These are phyloP conservation scores for Colletotrichum sp. DNA, from an alignment of 2,329 filamentous ascomycete genomes.

Conservation along the genomic window DNA sequence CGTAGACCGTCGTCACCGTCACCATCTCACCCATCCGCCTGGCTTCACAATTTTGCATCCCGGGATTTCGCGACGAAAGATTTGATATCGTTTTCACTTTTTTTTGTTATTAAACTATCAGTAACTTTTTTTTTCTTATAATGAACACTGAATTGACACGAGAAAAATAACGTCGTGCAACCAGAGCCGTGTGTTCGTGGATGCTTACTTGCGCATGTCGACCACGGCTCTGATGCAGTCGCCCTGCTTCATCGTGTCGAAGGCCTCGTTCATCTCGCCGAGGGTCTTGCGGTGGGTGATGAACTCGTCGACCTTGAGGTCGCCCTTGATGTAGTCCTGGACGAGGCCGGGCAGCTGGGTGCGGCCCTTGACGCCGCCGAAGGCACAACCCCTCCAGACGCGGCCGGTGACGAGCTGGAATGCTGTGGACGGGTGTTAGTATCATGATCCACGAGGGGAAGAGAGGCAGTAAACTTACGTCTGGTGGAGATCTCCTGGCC, in stretches of 20 bases:
- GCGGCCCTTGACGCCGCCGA: conserved; percentile 97
- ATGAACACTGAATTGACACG: neutral
- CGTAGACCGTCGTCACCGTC: neutral
- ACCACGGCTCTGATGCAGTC: conserved; percentile 98
- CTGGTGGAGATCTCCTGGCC: conserved; percentile 94
- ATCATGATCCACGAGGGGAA: too few relatives aligned
- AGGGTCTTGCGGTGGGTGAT: conserved; percentile 94
- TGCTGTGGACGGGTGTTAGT: conserved; percentile 54
- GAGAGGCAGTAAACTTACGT: conserved; percentile 64
- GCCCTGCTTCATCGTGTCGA: conserved; percentile 92
- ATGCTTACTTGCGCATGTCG: conserved; percentile 54
- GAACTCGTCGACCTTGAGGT: conserved; percentile 98
- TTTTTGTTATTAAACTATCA: conserved; percentile 20
- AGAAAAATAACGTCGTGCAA: conserved; percentile 1
- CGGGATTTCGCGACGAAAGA: neutral
- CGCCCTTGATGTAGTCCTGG: conserved; percentile 84
- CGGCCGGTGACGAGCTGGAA: conserved; percentile 99
- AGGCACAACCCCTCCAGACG: conserved; percentile 97
- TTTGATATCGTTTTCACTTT: conserved; percentile 17
- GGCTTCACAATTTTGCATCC: conserved; percentile 19
- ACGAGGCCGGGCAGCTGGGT: conserved; percentile 89
- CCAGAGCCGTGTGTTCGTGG: neutral
- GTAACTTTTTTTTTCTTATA: conserved; percentile 11
- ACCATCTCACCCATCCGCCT: neutral
- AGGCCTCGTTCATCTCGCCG: conserved; percentile 85